Evolutionary conservation across 2,329 filamentous ascomycete genomes (phyloP).

Genomic region (Emergomyces pasteurianus): DNA sequence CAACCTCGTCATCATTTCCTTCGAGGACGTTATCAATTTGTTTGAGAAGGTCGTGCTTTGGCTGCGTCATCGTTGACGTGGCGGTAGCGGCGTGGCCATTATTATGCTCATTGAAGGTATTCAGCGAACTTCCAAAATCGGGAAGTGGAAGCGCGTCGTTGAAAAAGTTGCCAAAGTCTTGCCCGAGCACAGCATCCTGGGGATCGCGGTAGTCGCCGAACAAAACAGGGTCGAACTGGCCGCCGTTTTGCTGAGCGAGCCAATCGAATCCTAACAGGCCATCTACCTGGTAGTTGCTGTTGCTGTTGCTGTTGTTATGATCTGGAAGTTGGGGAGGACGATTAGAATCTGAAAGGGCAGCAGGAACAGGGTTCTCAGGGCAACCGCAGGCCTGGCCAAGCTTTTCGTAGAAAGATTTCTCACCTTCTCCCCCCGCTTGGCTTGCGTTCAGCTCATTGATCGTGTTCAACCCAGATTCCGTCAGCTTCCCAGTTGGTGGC

Average conservation of each 20-base stretch:
- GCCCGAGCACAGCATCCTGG: constrained; percentile 64
- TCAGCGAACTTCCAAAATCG: constrained; percentile 73
- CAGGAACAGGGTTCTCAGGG: constrained; percentile 33
- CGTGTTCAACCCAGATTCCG: constrained; percentile 21
- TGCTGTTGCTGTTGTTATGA: neutral
- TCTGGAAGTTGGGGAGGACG: constrained; percentile 12
- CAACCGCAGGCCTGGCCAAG: constrained; percentile 36
- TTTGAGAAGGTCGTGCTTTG: constrained; percentile 60
- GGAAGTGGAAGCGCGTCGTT: constrained; percentile 64
- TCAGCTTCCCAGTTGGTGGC: constrained; percentile 26
- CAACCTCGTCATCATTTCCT: constrained; percentile 56
- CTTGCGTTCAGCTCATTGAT: constrained; percentile 22
- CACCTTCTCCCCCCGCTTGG: constrained; percentile 26
- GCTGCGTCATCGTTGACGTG: constrained; percentile 12
- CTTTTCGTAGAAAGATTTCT: constrained; percentile 34
- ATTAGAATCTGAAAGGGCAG: constrained; percentile 19
- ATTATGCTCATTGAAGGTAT: constrained; percentile 37
- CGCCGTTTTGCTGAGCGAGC: constrained; percentile 67
- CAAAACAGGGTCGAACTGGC: constrained; percentile 79
- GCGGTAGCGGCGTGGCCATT: constrained; percentile 15
- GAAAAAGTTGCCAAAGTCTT: constrained; percentile 61
- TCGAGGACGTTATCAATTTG: constrained; percentile 62
- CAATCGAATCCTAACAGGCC: constrained; percentile 43
- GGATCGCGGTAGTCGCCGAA: constrained; percentile 90
- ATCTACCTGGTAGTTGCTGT: constrained; percentile 4